phyloP scores from a whole-genome alignment of 192 early-diverging fungal species.

The Linderina pennispora region DNA sequence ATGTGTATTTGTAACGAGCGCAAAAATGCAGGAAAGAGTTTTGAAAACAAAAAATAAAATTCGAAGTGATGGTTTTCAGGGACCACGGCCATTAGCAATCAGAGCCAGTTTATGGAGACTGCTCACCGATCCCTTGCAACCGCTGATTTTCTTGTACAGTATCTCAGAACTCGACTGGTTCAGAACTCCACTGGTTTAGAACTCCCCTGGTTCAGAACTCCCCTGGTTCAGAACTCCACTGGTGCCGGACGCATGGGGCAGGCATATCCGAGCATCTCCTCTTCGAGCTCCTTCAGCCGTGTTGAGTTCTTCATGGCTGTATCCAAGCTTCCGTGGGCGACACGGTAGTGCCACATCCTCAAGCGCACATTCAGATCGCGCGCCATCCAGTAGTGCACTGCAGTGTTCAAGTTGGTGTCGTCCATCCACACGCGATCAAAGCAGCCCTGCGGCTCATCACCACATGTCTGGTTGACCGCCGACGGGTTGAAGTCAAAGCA shows the following conservation, averaged over 20 bases:
- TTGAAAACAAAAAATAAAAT: too few relatives aligned
- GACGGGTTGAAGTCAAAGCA: slow-evolving; percentile 32
- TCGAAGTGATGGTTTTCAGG: too few relatives aligned
- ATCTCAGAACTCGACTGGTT: too few relatives aligned
- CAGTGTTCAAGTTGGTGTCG: slow-evolving; percentile 31
- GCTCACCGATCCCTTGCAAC: too few relatives aligned
- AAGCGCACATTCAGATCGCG: slow-evolving; percentile 33
- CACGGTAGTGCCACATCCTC: slow-evolving; percentile 42
- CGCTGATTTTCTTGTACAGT: neutral
- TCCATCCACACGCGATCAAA: slow-evolving; percentile 45
- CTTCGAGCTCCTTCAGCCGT: slow-evolving; percentile 21
- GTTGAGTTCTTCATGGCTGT: slow-evolving; percentile 28
- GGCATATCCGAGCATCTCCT: slow-evolving; percentile 41
- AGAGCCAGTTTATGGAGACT: too few relatives aligned
- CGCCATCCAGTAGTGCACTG: slow-evolving; percentile 45
- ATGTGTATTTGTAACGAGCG: too few relatives aligned
- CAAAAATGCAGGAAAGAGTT: too few relatives aligned
- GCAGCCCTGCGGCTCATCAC: slow-evolving; percentile 28
- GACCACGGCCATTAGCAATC: too few relatives aligned
- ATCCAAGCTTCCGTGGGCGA: slow-evolving; percentile 3
- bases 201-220: too few relatives aligned
- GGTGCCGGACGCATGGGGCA: slow-evolving; percentile 40
- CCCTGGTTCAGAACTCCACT: slow-evolving; percentile 19
- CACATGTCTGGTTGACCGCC: slow-evolving; percentile 22
- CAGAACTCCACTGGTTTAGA: too few relatives aligned